Conservation (phyloP, 1,284 basidiomycete genomes). For the Xerocomus amazonicus region DNA sequence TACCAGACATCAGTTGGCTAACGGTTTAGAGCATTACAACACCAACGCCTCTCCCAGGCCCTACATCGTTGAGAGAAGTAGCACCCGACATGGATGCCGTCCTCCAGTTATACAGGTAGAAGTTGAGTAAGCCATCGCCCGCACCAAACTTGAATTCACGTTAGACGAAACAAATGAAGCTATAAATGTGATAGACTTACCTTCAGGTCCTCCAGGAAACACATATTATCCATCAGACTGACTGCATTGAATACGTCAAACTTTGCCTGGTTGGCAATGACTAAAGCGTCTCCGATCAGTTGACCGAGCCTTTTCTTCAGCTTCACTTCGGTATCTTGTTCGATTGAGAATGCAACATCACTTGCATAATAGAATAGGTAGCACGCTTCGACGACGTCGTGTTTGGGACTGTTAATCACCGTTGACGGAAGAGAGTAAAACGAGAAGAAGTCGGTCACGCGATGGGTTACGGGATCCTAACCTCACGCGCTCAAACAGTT, state of each 20-base stretch:
- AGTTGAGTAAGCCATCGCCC: constrained; percentile 87
- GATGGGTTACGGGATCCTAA: constrained; percentile 77
- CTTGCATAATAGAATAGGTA: constrained; percentile 94
- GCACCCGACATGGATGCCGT: constrained; percentile 76
- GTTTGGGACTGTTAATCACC: constrained; percentile 65
- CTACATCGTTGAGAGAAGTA: constrained; percentile 44
- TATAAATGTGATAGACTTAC: constrained; percentile 41
- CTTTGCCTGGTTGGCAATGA: constrained; percentile 75
- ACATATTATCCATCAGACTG: constrained; percentile 90
- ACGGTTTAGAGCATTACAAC: constrained; percentile 67
- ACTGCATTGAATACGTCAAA: constrained; percentile 98
- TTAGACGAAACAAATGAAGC: constrained; percentile 4
- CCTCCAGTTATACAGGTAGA: constrained; percentile 93
- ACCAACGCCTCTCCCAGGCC: constrained; percentile 70
- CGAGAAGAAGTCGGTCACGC: constrained; percentile 94
- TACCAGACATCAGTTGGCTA: background rate
- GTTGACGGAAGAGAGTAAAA: constrained; percentile 97
- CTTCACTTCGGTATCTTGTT: constrained; percentile 53
- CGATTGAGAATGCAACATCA: constrained; percentile 56
- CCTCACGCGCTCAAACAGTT: background rate
- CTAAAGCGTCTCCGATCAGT: constrained; percentile 75
- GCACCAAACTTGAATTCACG: constrained; percentile 67
- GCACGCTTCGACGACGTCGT: constrained; percentile 76
- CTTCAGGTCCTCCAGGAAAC: constrained; percentile 80
- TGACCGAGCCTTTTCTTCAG: constrained; percentile 71